Percentiles rank a stretch among this genome's conserved stretches.
Conservation (phyloP, 2,329 filamentous ascomycete genomes). For the Aureobasidium namibiae region DNA sequence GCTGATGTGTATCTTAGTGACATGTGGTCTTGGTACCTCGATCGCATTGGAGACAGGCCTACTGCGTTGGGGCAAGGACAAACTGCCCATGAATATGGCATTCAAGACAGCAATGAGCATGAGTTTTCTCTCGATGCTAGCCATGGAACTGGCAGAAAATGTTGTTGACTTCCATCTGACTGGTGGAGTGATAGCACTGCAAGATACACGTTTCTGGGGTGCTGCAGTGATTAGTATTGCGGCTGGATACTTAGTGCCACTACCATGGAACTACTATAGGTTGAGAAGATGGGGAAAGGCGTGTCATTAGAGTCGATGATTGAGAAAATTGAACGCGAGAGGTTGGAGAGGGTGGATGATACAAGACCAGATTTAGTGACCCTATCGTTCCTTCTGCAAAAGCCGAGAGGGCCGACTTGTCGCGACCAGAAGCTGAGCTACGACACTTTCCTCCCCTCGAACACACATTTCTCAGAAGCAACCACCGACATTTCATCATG, state of each 20-base stretch:
- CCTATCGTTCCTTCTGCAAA: not conserved
- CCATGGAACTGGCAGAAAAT: not conserved
- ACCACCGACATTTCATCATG: not conserved
- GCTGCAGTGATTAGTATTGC: not conserved
- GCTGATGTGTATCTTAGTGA: not conserved
- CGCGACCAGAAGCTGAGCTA: not conserved
- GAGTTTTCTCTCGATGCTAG: conserved; percentile 4
- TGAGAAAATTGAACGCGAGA: not conserved
- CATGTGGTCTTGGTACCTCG: not conserved
- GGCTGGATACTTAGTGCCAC: not conserved
- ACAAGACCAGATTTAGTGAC: not conserved
- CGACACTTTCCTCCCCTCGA: not conserved
- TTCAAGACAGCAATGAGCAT: conserved; percentile 2
- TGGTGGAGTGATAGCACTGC: not conserved
- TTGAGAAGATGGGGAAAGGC: not conserved
- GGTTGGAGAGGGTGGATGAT: too few relatives aligned
- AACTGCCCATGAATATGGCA: not conserved
- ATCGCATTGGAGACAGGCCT: not conserved
- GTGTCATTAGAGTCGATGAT: not conserved
- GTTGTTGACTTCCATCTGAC: not conserved
- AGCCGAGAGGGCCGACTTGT: not conserved
- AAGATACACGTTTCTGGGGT: not conserved
- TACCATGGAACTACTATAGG: not conserved
- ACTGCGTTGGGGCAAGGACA: not conserved
- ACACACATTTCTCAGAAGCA: not conserved